Evolutionary conservation across 345 rosid species (phyloP), one percentile per base, ranked within the genome.

Genomic region (Sonneratia alba): DNA sequence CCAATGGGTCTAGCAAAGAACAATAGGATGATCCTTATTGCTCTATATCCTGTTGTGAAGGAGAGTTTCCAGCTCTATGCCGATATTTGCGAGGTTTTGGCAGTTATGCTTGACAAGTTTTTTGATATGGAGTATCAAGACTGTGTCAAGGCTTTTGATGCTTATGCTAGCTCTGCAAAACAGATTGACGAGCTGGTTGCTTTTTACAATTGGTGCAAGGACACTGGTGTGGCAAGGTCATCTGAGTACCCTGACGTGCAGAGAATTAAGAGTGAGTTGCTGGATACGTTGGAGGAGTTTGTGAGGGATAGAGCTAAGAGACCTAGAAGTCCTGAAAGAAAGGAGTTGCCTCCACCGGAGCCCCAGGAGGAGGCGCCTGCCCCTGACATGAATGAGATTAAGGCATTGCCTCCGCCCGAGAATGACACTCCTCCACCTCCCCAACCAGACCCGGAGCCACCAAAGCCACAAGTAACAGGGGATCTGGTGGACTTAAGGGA

Each of bases 241-340:
- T 87, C 97, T 0, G 98, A 95, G 85, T 95, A 85, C 65, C 98
- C 98, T 0, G 97, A 92, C 61, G 94, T 95, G 77, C 97, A 92
- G 83, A 88, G 86, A 74, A 95, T 95, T 61, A 90, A 94, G 0
- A 84, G 83, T 55, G 89, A 90, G 80, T 77, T 90, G 77, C 77
- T 95, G 85, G 96, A 82, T 74, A 89, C 97, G 0, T 83, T 92
- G 64, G 97, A 92, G 66, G 98, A 84, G 73, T 92, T 90, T 77
- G 79, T 95, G 75, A 92, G 88, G 82, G 99, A 86, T 42, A 85
- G 86, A 68, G 82, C 92, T 0, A 92, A 89, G 75, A 76, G 83
- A 63, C 80, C 81, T 19, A 91, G 79, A 84, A 89, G 89, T 77
- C 96, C 89, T 0, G 93, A 88, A 81, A 83, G 91, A 67, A 83